These are phyloP conservation scores for Vitis hybrid DNA, from an alignment of 177 flowering plant species.

Conservation along the genomic window DNA sequence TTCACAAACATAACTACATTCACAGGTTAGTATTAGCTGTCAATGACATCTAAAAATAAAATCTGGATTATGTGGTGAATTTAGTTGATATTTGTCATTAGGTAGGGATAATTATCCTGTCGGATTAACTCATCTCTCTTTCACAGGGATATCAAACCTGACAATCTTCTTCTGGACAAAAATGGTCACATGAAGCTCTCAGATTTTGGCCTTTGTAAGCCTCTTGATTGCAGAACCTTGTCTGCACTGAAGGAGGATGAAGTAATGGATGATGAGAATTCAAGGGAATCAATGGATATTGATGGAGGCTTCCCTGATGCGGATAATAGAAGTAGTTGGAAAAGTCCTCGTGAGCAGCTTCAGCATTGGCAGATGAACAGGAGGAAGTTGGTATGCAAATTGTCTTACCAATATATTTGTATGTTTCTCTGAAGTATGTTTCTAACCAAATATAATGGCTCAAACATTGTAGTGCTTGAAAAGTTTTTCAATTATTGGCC, in stretches of 20 bases:
- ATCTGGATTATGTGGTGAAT: slow-evolving; percentile 5
- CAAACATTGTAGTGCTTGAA: too few species aligned
- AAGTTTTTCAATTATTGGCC: too few species aligned
- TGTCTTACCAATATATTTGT: too few species aligned
- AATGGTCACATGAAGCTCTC: slow-evolving; percentile 97
- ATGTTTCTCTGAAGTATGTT: too few species aligned
- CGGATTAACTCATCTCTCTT: slow-evolving; percentile 2
- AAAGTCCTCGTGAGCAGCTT: slow-evolving; percentile 77
- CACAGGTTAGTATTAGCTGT: slow-evolving; percentile 61
- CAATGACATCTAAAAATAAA: neutral
- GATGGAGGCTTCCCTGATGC: slow-evolving; percentile 63
- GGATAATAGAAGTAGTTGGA: slow-evolving; percentile 59
- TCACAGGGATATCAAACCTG: slow-evolving; percentile 94
- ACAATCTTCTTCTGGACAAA: slow-evolving; percentile 89
- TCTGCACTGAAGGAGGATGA: slow-evolving; percentile 60
- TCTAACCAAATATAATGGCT: too few species aligned
- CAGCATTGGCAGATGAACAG: slow-evolving; percentile 96
- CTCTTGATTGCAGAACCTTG: slow-evolving; percentile 79
- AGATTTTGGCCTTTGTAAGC: slow-evolving; percentile 98
- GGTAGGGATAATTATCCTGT: neutral
- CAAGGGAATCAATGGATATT: slow-evolving; percentile 77
- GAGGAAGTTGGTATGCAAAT: slow-evolving; percentile 69
- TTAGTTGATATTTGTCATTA: neutral
- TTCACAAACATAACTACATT: slow-evolving; percentile 88
- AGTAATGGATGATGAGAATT: slow-evolving; percentile 50